Percentiles rank a stretch among this genome's conserved stretches.
phyloP scores from a whole-genome alignment of 1,139 yeast genomes.

The Sugiyamaella paludigena region DNA sequence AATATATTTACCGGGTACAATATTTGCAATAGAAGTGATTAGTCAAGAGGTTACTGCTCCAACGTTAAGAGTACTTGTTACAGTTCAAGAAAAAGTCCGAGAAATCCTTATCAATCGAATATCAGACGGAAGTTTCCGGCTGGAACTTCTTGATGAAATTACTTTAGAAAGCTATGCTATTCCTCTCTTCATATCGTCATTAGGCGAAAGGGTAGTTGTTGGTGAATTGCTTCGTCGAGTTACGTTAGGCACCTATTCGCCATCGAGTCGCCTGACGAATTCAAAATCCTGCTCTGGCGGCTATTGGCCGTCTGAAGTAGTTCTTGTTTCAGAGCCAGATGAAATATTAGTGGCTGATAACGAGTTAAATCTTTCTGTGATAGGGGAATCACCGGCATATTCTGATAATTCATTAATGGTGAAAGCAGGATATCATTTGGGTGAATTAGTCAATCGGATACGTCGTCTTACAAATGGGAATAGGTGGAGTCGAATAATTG shows the following conservation, averaged over 20 bases:
- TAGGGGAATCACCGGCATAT: background rate
- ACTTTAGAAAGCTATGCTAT: slow-evolving; percentile 4
- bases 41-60: slow-evolving; percentile 7
- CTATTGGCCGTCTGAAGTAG: slow-evolving; percentile 8
- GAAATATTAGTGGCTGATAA: slow-evolving; percentile 5
- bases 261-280: slow-evolving; percentile 1
- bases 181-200: slow-evolving; percentile 11
- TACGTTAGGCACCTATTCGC: slow-evolving; percentile 6
- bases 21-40: slow-evolving; percentile 6
- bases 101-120: slow-evolving; percentile 10
- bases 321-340: background rate
- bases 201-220: slow-evolving; percentile 9
- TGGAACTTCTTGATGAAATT: slow-evolving; percentile 3
- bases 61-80: slow-evolving; percentile 6
- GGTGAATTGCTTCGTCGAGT: slow-evolving; percentile 9
- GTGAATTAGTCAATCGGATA: slow-evolving; percentile 10
- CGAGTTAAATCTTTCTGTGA: slow-evolving; percentile 1
- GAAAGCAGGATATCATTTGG: slow-evolving; percentile 3
- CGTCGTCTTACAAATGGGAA: background rate
- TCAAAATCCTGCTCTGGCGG: slow-evolving; percentile 1
- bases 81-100: slow-evolving; percentile 4
- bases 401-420: background rate
- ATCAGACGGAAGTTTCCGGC: slow-evolving; percentile 9
- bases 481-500: slow-evolving; percentile 6
- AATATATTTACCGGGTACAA: slow-evolving; percentile 3